Evolutionary conservation across 2,329 filamentous ascomycete species (phyloP).

Genomic region (Venturiaceae sp.): DNA sequence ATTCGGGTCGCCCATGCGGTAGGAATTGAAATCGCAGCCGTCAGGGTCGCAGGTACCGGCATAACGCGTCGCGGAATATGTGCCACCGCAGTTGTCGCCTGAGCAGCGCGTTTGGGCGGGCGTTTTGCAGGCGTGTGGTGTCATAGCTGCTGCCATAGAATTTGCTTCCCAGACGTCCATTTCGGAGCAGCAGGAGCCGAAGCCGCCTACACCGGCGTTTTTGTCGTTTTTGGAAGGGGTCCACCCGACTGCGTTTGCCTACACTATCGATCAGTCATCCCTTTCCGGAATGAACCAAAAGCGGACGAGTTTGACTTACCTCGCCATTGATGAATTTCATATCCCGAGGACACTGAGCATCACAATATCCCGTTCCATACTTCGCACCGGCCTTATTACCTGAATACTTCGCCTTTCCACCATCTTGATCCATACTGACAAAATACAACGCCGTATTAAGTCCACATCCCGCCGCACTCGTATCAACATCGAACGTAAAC

Average conservation of each 20-base stretch:
- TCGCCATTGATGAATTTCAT: constrained; percentile 45
- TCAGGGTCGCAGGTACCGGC: constrained; percentile 56
- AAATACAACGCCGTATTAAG: constrained; percentile 65
- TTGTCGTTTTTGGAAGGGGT: constrained; percentile 40
- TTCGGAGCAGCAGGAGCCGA: constrained; percentile 57
- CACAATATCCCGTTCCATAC: constrained; percentile 50
- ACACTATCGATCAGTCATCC: constrained; percentile 17
- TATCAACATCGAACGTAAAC: constrained; percentile 31
- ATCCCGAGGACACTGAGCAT: constrained; percentile 32
- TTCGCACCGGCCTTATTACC: constrained; percentile 44
- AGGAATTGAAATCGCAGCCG: constrained; percentile 62
- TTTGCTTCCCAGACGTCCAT: constrained; percentile 67
- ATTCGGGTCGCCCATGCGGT: constrained; percentile 52
- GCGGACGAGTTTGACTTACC: constrained; percentile 17
- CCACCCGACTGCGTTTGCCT: constrained; percentile 47
- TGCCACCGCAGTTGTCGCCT: constrained; percentile 36
- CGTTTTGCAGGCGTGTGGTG: constrained; percentile 53
- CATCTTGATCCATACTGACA: constrained; percentile 52
- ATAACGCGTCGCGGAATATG: constrained; percentile 45
- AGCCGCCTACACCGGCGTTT: constrained; percentile 42
- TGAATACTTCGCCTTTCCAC: constrained; percentile 42
- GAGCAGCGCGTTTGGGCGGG: constrained; percentile 42
- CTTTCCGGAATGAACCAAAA: background rate
- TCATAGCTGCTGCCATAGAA: constrained; percentile 52
- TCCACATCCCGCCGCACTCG: constrained; percentile 58